Base-by-base conservation (phyloP, 352 stramenopile genomes). In the Phytophthora litchii region DNA sequence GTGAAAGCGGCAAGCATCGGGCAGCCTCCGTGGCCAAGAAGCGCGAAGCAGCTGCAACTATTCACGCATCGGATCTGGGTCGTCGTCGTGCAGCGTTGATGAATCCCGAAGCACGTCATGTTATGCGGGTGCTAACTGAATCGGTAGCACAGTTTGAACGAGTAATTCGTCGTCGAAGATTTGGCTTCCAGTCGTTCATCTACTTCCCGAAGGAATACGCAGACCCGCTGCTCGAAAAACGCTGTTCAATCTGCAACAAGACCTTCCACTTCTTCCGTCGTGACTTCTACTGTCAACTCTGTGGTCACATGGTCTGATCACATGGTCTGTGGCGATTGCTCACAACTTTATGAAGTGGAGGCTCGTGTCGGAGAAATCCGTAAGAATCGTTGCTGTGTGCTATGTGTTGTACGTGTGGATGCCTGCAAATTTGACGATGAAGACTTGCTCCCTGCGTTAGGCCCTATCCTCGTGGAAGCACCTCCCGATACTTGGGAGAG, bases 131-230 rank as follows among this genome's bases (percentile, higher is more conserved):
- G 21, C 58, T 86, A 9, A 74, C 72, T 27, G 73, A 82, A 45
- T 86, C 74, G 45, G 59, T 89, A 13, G 41, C 53, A 27, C 50
- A 85, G 45, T 74, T 83, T 13, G 76, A 86, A 46, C 64, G 67
- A 8, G 64, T 88, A 20, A 83, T 84, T 56, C 78, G 78, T 3
- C 75, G 78, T 32, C 70, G 75, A 3, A 68, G 78, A 14, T 81
- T 88, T 35, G 78, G 78, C 17, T 84, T 86, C 56, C 78, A 88
- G 74, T 72, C 68, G 29, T 88, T 88, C 53, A 60, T 86, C 14
- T 84, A 80, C 58, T 82, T 84, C 25, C 73, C 76, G 1, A 74
- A 64, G 27, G 55, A 69, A 17, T 71, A 71, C 42, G 51, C 45
- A 9, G 56, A 78, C 21, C 52, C 64, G 13, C 32, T 42, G 25